A percentile compares a stretch with the other conserved stretches of the same genome.
phyloP scores from a whole-genome alignment of 179 eudicot species.

The Carnegiea gigantea region DNA sequence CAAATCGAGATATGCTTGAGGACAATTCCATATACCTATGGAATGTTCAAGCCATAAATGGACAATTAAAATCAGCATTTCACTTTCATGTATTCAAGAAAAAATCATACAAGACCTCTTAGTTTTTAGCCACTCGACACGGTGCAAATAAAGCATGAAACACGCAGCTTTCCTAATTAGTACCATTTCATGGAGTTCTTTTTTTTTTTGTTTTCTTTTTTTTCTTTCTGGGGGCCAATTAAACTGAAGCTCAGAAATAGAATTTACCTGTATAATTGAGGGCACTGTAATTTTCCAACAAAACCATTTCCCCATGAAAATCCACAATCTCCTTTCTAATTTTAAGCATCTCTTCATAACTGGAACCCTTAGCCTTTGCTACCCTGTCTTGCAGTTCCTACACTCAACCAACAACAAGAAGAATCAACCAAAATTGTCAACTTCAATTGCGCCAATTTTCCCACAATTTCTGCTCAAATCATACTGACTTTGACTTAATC shows the following conservation, averaged over 20 bases:
- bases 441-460: background rate
- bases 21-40: slow-evolving; percentile 24
- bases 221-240: background rate
- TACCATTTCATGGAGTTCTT: background rate
- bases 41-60: slow-evolving; percentile 21
- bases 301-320: slow-evolving; percentile 92
- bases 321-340: slow-evolving; percentile 81
- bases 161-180: background rate
- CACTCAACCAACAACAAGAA: slow-evolving; percentile 16
- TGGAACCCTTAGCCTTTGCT: slow-evolving; percentile 41
- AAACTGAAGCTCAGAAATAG: background rate
- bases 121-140: background rate
- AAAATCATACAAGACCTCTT: slow-evolving; percentile 1
- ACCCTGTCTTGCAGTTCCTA: slow-evolving; percentile 80
- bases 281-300: slow-evolving; percentile 88
- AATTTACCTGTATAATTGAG: slow-evolving; percentile 83
- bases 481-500: background rate
- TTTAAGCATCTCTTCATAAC: slow-evolving; percentile 66
- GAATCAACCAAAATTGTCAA: background rate
- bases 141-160: background rate
- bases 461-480: background rate
- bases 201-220: background rate
- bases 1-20: slow-evolving; percentile 16
- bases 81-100: background rate
- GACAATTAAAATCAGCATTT: slow-evolving; percentile 22